phyloP scores from a whole-genome alignment of 495 filamentous ascomycete genomes.

The Annulohypoxylon stygium region DNA sequence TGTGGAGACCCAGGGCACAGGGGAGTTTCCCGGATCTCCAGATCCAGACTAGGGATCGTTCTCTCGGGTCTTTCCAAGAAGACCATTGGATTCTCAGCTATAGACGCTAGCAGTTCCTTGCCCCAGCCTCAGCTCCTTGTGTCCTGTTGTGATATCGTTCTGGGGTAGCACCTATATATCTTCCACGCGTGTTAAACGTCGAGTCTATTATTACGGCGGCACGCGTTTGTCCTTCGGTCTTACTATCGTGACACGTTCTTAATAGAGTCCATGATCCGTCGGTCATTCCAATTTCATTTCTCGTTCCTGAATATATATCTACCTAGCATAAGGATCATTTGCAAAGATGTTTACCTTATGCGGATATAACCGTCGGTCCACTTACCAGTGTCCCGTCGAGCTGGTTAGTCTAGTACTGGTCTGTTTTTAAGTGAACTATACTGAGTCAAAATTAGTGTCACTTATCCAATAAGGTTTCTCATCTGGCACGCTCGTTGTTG shows the following conservation, averaged over 20 bases:
- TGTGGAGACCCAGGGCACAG: constrained; percentile 35
- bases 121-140: neutral
- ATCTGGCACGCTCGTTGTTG: neutral
- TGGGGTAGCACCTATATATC: neutral
- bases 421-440: constrained; percentile 11
- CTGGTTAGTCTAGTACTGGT: neutral
- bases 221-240: neutral
- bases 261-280: neutral
- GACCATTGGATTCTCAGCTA: constrained; percentile 3
- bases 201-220: neutral
- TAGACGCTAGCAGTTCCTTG: neutral
- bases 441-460: constrained; percentile 21
- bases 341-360: constrained; percentile 6
- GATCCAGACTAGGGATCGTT: constrained; percentile 13
- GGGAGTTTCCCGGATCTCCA: too few relatives aligned
- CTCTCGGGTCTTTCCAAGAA: neutral
- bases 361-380: constrained; percentile 1
- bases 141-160: neutral
- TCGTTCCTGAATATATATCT: neutral
- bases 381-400: neutral
- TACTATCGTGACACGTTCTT: neutral
- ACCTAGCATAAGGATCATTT: neutral
- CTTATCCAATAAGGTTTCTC: constrained; percentile 14
- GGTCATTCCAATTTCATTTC: neutral
- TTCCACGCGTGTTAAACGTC: neutral